Evolutionary conservation across 331 rosid genomes (phyloP), one percentile per base, ranked within the genome.

Genomic region (Quercus lobata): DNA sequence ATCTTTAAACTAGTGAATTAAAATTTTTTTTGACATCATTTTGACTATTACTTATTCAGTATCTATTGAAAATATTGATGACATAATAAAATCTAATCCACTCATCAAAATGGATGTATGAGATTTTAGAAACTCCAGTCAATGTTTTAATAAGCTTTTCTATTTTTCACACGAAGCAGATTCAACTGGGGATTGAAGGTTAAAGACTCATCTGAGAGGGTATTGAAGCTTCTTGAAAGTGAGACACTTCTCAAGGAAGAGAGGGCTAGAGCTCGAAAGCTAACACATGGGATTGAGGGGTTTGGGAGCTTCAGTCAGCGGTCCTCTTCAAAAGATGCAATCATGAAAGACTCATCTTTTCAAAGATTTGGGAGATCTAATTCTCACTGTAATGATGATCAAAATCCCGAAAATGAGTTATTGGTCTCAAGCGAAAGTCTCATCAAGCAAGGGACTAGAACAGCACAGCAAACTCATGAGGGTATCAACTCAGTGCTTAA

Each of bases 171-270:
- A 9, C 3, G 49, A 41, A 41, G 61, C 90, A 93, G 96, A 77
- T 93, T 90, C 83, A 86, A 93, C 56, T 93, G 92, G 98, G 97
- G 98, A 17, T 69, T 35, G 32, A 71, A 90, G 11, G 89, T 93
- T 1, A 78, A 72, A 73, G 90, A 79, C 56, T 72, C 87, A 84
- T 79, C 93, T 10, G 86, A 81, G 25, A 91, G 89, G 79, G 78
- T 89, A 49, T 17, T 84, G 46, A 78, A 80, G 66, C 92, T 93
- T 65, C 72, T 93, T 0, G 78, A 84, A 58, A 84, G 84, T 69
- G 54, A 54, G 5, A 79, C 65, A 14, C 78, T 86, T 75, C 73
- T 77, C 17, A 83, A 21, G 76, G 88, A 86, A 81, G 94, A 91
- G 80, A 90, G 97, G 54, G 80, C 46, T 60, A 86, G 68, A 83